Percentiles rank a stretch among this genome's conserved stretches.
Conservation (phyloP, 805 yeast genomes). For the Metschnikowia lachancei region DNA sequence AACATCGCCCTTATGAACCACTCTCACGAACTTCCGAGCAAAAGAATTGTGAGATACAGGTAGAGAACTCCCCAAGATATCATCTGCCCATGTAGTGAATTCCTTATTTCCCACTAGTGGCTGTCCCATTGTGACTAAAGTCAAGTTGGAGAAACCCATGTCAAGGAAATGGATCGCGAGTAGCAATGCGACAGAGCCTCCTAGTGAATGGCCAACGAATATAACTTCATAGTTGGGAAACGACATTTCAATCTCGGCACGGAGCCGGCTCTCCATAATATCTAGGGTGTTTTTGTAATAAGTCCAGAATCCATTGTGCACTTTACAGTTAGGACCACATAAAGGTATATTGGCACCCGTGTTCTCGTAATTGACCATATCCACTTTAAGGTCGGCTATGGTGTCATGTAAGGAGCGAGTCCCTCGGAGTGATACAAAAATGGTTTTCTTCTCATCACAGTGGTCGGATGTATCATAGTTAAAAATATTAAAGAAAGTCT, state of each 20-base stretch:
- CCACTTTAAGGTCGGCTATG: conserved; percentile 38
- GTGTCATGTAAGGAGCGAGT: conserved; percentile 43
- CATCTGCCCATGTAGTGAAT: conserved; percentile 39
- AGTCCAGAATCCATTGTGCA: conserved; percentile 35
- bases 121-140: conserved; percentile 44
- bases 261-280: conserved; percentile 23
- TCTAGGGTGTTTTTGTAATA: conserved; percentile 30
- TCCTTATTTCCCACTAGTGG: conserved; percentile 41
- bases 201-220: conserved; percentile 34
- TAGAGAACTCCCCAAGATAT: conserved; percentile 28
- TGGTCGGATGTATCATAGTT: conserved; percentile 10
- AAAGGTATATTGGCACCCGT: conserved; percentile 21
- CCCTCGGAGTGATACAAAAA: conserved; percentile 41
- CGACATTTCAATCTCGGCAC: conserved; percentile 7
- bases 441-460: conserved; percentile 23
- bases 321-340: conserved; percentile 36
- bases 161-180: conserved; percentile 37
- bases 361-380: conserved; percentile 31
- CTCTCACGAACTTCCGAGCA: conserved; percentile 22
- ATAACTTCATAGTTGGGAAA: conserved; percentile 21
- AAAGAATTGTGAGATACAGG: conserved; percentile 22
- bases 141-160: conserved; percentile 30
- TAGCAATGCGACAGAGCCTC: conserved; percentile 41
- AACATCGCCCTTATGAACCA: conserved; percentile 29
- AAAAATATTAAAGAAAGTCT: conserved; percentile 29